Evolutionary conservation across 495 filamentous ascomycete species (phyloP).

Genomic region (Trichoderma virens): DNA sequence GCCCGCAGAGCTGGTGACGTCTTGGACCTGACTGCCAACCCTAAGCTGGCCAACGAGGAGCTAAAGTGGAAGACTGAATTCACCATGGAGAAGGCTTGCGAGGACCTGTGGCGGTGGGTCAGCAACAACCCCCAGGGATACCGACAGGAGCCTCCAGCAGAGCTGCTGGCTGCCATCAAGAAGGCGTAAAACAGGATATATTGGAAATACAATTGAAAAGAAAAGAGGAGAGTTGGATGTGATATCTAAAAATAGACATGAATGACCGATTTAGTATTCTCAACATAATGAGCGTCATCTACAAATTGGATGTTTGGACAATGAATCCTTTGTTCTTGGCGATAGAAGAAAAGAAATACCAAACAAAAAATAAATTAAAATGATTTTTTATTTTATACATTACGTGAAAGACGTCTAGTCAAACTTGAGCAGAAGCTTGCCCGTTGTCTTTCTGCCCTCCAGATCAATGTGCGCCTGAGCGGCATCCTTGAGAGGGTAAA

Average conservation of each 20-base stretch:
- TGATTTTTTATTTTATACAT: too few species aligned
- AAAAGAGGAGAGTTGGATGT: neutral
- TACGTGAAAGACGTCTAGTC: neutral
- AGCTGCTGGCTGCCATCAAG: constrained; percentile 67
- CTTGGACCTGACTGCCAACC: constrained; percentile 88
- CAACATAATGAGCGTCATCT: neutral
- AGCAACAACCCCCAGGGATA: constrained; percentile 95
- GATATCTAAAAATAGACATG: constrained; percentile 1
- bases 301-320: neutral
- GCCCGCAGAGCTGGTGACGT: constrained; percentile 82
- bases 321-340: neutral
- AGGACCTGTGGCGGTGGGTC: constrained; percentile 90
- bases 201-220: neutral
- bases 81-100: constrained; percentile 86
- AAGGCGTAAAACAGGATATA: constrained; percentile 30
- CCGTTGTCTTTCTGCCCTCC: constrained; percentile 74
- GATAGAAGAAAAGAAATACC: neutral
- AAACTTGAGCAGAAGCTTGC: constrained; percentile 59
- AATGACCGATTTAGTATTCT: neutral
- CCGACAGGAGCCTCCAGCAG: constrained; percentile 77
- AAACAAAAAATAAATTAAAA: neutral
- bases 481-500: constrained; percentile 74
- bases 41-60: constrained; percentile 76
- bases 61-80: constrained; percentile 86
- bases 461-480: constrained; percentile 72